Evolutionary conservation across 192 early-diverging fungal species (phyloP), one percentile per base, ranked within the genome.

Genomic region (Thoreauomyces humboldtii): DNA sequence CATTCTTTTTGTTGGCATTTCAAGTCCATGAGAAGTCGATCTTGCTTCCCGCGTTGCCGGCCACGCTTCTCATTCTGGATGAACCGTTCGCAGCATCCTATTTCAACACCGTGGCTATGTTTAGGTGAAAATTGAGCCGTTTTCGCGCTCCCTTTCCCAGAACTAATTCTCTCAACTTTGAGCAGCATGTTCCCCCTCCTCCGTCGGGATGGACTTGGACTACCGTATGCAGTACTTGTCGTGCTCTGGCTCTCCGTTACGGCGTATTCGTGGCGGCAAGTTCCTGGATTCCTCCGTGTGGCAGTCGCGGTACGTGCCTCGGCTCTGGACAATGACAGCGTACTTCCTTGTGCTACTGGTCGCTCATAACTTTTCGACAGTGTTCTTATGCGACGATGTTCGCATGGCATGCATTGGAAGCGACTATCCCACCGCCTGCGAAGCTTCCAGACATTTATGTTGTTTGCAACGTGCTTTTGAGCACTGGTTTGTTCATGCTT

Each of bases 21-120:
- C 94, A 97, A 78, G 83, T 97, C 4, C 96, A 99, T 73, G 96
- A 99, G 69, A 99, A 99, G 70, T 91, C 90, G 0, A 97, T 99
- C 38, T 70, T 99, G 35, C 69, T 99, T 7, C 94, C 96, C 0
- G 58, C 83, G 3, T 72, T 92, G 19, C 91, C 93, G 0, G 82
- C 89, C 11, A 86, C 86, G 1, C 64, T 97, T 43, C 65, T 96
- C 57, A 77, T 90, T 4, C 25, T 84, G 55, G 85, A 89, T 51
- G 92, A 92, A 50, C 80, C 80, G 24, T 71, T 82, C 29, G 72
- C 82, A 2, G 76, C 74, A 15, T 64, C 76, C 15, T 81, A 83
- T 77, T 90, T 98, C 60, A 80, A 86, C 6, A 94, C 90, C 61
- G 73, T 87, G 27, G 89, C 93, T 12, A 79, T 93, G 63, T 94